These are phyloP conservation scores for Sphaerobolus stellatus DNA, from an alignment of 1,284 basidiomycete genomes.

Conservation along the genomic window DNA sequence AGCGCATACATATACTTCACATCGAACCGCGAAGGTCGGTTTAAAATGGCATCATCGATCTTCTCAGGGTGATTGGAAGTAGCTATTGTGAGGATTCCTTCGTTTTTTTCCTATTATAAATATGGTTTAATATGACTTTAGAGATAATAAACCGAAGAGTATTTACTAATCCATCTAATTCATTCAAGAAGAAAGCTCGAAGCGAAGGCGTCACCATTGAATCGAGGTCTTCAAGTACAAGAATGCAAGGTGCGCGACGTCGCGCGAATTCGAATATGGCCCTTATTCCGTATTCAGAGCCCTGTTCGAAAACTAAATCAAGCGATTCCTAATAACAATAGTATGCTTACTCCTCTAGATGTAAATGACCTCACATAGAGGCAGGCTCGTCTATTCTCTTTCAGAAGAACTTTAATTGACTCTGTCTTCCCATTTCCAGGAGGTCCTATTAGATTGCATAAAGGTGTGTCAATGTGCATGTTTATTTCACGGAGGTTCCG, in stretches of 20 bases:
- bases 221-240: conserved; percentile 48
- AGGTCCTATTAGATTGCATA: conserved; percentile 26
- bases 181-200: conserved; percentile 47
- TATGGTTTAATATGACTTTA: conserved; percentile 14
- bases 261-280: conserved; percentile 35
- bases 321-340: neutral
- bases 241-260: conserved; percentile 39
- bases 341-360: conserved; percentile 18
- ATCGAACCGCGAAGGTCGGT: conserved; percentile 48
- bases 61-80: conserved; percentile 50
- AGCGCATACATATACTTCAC: conserved; percentile 43
- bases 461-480: neutral
- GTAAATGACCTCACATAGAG: conserved; percentile 45
- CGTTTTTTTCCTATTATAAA: conserved; percentile 34
- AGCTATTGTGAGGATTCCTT: conserved; percentile 44
- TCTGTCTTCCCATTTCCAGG: conserved; percentile 33
- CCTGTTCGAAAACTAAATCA: conserved; percentile 18
- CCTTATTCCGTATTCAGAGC: conserved; percentile 31
- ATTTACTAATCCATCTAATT: conserved; percentile 41
- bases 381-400: conserved; percentile 26
- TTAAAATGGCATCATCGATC: conserved; percentile 46
- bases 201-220: conserved; percentile 39
- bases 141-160: neutral
- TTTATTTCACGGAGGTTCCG: neutral
- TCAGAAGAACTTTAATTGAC: conserved; percentile 28